These are phyloP conservation scores for Colletotrichum tropicicola DNA, from an alignment of 2,329 filamentous ascomycete genomes.

Conservation along the genomic window DNA sequence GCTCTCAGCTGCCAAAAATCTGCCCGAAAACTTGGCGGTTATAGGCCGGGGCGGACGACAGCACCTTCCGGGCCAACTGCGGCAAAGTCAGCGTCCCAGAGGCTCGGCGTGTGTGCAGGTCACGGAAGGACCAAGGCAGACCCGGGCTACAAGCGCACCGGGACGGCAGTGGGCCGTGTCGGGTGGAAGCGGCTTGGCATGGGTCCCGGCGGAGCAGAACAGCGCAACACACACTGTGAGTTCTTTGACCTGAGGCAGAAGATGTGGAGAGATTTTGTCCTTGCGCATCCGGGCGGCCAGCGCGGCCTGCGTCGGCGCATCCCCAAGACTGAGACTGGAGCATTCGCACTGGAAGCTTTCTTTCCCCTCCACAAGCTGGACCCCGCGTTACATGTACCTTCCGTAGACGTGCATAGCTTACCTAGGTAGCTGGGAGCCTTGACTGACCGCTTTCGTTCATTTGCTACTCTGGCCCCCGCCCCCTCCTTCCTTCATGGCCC, in stretches of 20 bases:
- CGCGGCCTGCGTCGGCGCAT: constrained; percentile 22
- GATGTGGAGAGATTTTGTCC: constrained; percentile 12
- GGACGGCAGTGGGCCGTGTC: constrained; percentile 16
- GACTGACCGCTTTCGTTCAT: constrained; percentile 28
- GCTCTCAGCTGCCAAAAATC: no score
- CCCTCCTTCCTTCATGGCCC: constrained; percentile 21
- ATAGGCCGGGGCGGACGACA: no score
- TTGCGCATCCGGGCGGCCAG: constrained; percentile 1
- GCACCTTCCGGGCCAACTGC: no score
- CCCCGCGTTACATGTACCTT: constrained; percentile 27
- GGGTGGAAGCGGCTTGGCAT: constrained; percentile 19
- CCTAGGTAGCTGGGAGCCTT: constrained; percentile 7
- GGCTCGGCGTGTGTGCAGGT: no score
- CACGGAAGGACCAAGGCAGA: no score
- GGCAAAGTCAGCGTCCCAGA: no score
- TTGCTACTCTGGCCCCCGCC: constrained; percentile 21
- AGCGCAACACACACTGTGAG: background rate
- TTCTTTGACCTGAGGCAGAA: constrained; percentile 28
- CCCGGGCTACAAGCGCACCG: background rate
- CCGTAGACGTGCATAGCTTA: constrained; percentile 22
- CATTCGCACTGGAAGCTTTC: constrained; percentile 15
- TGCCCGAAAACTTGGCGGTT: no score
- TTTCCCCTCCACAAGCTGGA: constrained; percentile 18
- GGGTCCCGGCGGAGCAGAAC: background rate
- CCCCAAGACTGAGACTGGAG: constrained; percentile 18